Conservation (phyloP, 441 rosid genomes). For the Macaranga tanarius region DNA sequence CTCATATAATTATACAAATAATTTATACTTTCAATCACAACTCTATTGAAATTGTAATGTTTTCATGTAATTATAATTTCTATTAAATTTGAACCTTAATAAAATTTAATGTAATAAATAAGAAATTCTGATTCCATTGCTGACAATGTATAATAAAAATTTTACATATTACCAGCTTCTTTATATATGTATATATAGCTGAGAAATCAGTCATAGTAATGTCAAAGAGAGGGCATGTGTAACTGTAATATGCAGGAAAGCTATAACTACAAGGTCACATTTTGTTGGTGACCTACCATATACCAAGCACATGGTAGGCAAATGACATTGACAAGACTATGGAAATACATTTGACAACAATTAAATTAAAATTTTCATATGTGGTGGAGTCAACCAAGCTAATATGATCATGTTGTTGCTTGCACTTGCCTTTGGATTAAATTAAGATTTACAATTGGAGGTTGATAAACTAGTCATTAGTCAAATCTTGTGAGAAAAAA, state of each 20-base stretch:
- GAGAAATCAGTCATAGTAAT: too few relatives aligned
- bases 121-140: too few relatives aligned
- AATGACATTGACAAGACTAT: neutral
- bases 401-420: neutral
- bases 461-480: neutral
- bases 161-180: too few relatives aligned
- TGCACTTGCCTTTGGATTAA: neutral
- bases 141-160: too few relatives aligned
- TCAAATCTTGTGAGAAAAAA: constrained; percentile 10
- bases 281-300: constrained; percentile 11
- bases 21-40: too few relatives aligned
- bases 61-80: too few relatives aligned
- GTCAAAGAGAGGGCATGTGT: neutral
- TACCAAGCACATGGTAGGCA: neutral
- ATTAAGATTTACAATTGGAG: neutral
- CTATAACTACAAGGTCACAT: neutral
- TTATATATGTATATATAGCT: too few relatives aligned
- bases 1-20: too few relatives aligned
- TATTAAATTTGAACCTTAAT: too few relatives aligned
- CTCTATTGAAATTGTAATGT: too few relatives aligned
- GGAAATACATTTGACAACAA: neutral
- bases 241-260: neutral
- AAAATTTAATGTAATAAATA: too few relatives aligned
- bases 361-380: neutral
- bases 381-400: constrained; percentile 17